These are phyloP conservation scores for Globisporangium orthogonon DNA, from an alignment of 352 stramenopile species.

Conservation along the genomic window DNA sequence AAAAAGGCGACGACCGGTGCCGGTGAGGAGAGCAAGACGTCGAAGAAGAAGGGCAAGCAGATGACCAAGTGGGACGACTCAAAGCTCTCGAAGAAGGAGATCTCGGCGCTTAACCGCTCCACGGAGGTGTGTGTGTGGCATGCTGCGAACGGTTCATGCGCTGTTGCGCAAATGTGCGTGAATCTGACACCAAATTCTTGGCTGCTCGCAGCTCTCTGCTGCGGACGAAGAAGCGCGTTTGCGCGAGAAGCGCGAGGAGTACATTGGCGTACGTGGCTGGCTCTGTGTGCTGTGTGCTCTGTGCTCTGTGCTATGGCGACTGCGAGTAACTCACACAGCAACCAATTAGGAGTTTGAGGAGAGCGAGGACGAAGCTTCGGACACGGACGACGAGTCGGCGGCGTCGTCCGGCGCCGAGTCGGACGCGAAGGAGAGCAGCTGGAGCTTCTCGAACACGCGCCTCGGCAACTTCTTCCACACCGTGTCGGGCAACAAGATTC, in stretches of 20 bases:
- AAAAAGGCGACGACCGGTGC: constrained; percentile 19
- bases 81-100: constrained; percentile 84
- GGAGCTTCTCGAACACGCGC: constrained; percentile 79
- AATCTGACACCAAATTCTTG: not conserved
- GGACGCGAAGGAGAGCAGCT: constrained; percentile 32
- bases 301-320: not conserved
- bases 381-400: constrained; percentile 67
- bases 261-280: constrained; percentile 65
- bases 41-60: constrained; percentile 63
- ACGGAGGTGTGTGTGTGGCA: constrained; percentile 31
- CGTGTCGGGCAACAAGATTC: constrained; percentile 90
- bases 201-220: constrained; percentile 31
- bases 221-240: constrained; percentile 72
- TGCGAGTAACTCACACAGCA: too few species aligned
- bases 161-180: not conserved
- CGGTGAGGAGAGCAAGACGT: constrained; percentile 23
- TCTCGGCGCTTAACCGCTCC: constrained; percentile 63
- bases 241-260: constrained; percentile 63
- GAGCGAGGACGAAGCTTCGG: constrained; percentile 58
- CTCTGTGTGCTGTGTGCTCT: not conserved
- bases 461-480: constrained; percentile 77
- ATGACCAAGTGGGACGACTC: constrained; percentile 85
- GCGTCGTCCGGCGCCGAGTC: constrained; percentile 64
- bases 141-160: not conserved
- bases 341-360: constrained; percentile 48